Base-by-base conservation (phyloP, 1,284 basidiomycete genomes). In the Pseudomicrostroma phylloplanum region DNA sequence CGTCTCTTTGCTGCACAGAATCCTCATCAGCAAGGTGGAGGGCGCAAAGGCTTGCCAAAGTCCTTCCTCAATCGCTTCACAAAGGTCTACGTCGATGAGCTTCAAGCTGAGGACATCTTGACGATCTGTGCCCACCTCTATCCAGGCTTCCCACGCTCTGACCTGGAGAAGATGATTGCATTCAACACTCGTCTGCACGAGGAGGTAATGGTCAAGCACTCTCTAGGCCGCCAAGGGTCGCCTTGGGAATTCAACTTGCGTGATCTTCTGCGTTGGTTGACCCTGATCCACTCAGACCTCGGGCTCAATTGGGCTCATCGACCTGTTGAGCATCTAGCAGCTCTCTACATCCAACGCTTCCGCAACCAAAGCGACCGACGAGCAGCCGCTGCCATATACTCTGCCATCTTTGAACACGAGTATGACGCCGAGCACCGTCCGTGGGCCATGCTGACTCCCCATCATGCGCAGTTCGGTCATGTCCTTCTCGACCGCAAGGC, bases 191-290 rank as follows among this genome's bases (percentile, higher is more conserved):
- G 59, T 6, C 83, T 98, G 58, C 87, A 88, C 63, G 83, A 87
- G 21, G 87, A 88, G 68, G 86, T 89, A 2, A 86, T 86, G 70
- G 78, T 86, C 36, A 85, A 85, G 61, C 85, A 86, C 36, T 73
- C 83, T 0, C 92, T 97, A 74, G 93, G 86, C 6, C 84, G 87
- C 54, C 86, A 89, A 65, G 96, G 96, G 9, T 85, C 86, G 58
- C 96, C 96, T 1, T 99, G 96, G 96, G 96, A 99, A 78, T 97
- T 99, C 83, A 99, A 99, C 77, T 83, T 99, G 58, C 89, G 96
- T 43, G 96, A 99, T 80, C 84, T 97, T 48, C 86, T 94, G 65
- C 87, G 96, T 57, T 98, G 96, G 94, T 81, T 86, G 57, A 73
- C 76, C 6, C 79, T 86, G 21, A 70, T 84, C 9, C 78, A 81